Base-by-base conservation (phyloP, 140 eudicot genomes). In the Oenanthe javanica region DNA sequence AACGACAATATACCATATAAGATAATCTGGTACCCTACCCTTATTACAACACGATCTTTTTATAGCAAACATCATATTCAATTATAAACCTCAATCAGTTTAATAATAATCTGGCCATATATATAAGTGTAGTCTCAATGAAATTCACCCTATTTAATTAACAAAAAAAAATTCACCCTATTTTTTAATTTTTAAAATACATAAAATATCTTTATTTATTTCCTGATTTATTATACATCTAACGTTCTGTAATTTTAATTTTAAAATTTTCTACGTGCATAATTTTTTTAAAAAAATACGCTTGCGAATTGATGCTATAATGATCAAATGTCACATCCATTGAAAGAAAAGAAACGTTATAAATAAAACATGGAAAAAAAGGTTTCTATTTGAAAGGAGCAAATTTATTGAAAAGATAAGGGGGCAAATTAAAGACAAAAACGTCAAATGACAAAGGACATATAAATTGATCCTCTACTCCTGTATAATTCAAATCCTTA, bases 1-100 rank as follows among this genome's bases (percentile, higher is more conserved):
- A 61, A 82, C 77, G 59, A 73, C 80, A 31, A 31, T 31, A 31
- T 31, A 31, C 31, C 31, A 31, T 0, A 0, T 31, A 31, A 31
- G 31, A 31, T 31, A 31, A 78, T 81, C 81, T 75, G 81, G 81
- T 78, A 82, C 86, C 96, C 96, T 85, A 86, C 86, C 78, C 76
- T 82, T 89, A 80, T 90, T 86, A 81, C 86, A 86, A 31, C 87
- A 81, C 82, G 21, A 74, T 86, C 89, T 85, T 86, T 50, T 80
- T 81, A 75, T 74, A 77, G 85, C 87, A 83, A 87, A 88, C 90
- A 86, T 88, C 84, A 78, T 84, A 76, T 79, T 31, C 31, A 31
- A 31, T 31, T 88, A 73, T 78, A 61, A 77, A 78, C 82, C 75
- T 64, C 82, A 78, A 85, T 85, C 80, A 83, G 78, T 77, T 83